Percentiles rank a stretch among this genome's conserved stretches.
Conservation (phyloP, 2,329 filamentous ascomycete genomes). For the Elsinoe ampelina region DNA sequence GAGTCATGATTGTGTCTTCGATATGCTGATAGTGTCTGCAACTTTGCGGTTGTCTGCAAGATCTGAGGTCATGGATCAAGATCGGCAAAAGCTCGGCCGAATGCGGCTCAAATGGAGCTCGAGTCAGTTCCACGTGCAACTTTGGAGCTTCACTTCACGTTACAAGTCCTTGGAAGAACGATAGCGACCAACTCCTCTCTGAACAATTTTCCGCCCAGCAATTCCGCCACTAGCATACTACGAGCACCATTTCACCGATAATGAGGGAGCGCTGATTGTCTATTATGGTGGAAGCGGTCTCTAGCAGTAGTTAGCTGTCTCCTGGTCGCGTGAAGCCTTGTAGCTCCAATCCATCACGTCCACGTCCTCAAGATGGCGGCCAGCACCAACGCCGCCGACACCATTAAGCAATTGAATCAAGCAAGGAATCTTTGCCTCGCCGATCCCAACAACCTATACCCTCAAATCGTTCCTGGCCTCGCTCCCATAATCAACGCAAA, state of each 20-base stretch:
- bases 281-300: background rate
- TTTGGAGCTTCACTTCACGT: background rate
- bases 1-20: constrained; percentile 17
- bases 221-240: too few species aligned
- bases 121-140: constrained; percentile 4
- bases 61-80: background rate
- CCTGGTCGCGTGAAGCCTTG: constrained; percentile 11
- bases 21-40: background rate
- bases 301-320: constrained; percentile 12
- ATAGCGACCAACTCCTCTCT: too few species aligned
- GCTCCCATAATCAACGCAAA: constrained; percentile 77
- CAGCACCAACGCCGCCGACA: constrained; percentile 43
- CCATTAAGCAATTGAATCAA: constrained; percentile 78
- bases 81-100: background rate
- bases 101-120: background rate
- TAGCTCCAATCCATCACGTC: background rate
- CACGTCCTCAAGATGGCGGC: constrained; percentile 21
- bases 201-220: too few species aligned
- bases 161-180: background rate
- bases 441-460: constrained; percentile 73
- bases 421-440: constrained; percentile 82
- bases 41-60: too few species aligned
- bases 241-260: too few species aligned
- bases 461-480: constrained; percentile 82
- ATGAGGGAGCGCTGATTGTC: background rate